Evolutionary conservation across 441 rosid genomes (phyloP), one percentile per base, ranked within the genome.

Genomic region (Jatropha podagrica): DNA sequence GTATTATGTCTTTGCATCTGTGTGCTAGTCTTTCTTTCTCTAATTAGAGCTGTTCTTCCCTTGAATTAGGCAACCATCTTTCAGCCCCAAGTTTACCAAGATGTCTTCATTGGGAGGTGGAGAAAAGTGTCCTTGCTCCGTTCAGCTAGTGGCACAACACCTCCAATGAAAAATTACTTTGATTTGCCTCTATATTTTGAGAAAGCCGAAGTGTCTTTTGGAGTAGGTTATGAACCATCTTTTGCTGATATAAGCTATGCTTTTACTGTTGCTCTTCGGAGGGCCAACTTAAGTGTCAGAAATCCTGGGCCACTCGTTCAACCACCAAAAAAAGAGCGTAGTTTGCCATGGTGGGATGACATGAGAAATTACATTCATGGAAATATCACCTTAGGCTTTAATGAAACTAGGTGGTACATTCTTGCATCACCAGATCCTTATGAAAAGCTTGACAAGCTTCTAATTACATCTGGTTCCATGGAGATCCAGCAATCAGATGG

Each of bases 331-430:
- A 97, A 92, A 69, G 99, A 97, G 82, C 88, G 89, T 81, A 97
- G 84, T 82, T 90, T 97, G 75, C 98, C 99, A 1, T 97, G 99
- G 99, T 97, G 99, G 99, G 99, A 97, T 90, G 99, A 93, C 64
- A 89, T 97, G 96, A 90, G 99, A 83, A 89, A 95, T 79, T 97
- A 91, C 83, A 83, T 93, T 75, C 99, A 95, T 78, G 98, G 99
- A 81, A 87, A 84, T 75, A 85, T 86, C 72, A 75, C 89, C 61
- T 81, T 97, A 72, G 81, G 81, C 78, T 95, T 93, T 84, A 83
- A 88, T 75, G 95, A 95, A 82, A 84, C 92, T 65, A 82, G 83
- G 64, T 91, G 96, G 95, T 75, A 84, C 79, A 68, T 97, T 82
- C 97, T 95, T 77, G 98, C 97, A 41, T 90, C 99, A 69, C 84